Base-by-base conservation (phyloP, 768 basidiomycete species). In the Agaricus subrufescens region DNA sequence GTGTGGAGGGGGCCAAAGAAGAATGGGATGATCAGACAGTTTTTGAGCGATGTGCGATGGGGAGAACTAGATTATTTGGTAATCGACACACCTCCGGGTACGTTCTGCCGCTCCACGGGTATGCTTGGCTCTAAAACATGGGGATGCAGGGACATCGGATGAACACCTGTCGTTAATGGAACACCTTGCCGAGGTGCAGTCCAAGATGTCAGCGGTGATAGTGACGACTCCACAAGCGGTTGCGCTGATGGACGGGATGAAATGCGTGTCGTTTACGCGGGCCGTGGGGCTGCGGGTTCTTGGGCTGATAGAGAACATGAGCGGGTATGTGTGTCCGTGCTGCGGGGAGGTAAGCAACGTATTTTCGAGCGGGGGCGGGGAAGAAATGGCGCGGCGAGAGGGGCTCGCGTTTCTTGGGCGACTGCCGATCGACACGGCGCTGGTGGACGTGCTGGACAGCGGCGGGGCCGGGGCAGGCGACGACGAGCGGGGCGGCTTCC, bases 1-100 rank as follows among this genome's bases (percentile, higher is more conserved):
- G 92, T 99, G 1, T 99, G 97, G 97, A 75, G 97, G 65, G 97
- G 97, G 0, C 97, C 97, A 47, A 98, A 97, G 78, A 98, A 97
- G 79, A 95, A 95, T 63, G 95, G 89, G 56, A 97, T 97, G 94
- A 96, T 98, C 63, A 77, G 93, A 65, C 95, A 98, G 74, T 97
- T 98, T 68, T 69, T 97, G 67, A 85, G 85, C 63, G 92, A 98
- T 62, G 94, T 97, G n/a, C 75, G 91, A 60, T 98, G 94, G 94
- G 94, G 92, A 46, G 86, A 91, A 42, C 75, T 96, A 56, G 94
- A 98, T 68, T 96, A 90, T 74, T 78, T 98, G 52, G 80, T 98
- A 52, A 86, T 97, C 46, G 95, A 97, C 68, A 99, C 97, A 3
- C 97, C 96, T 3, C 97, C 97, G 66, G 97, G 96, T 97, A 61